Evolutionary conservation across 306 rosid genomes (phyloP), one percentile per base, ranked within the genome.

Genomic region (Inga laurina): DNA sequence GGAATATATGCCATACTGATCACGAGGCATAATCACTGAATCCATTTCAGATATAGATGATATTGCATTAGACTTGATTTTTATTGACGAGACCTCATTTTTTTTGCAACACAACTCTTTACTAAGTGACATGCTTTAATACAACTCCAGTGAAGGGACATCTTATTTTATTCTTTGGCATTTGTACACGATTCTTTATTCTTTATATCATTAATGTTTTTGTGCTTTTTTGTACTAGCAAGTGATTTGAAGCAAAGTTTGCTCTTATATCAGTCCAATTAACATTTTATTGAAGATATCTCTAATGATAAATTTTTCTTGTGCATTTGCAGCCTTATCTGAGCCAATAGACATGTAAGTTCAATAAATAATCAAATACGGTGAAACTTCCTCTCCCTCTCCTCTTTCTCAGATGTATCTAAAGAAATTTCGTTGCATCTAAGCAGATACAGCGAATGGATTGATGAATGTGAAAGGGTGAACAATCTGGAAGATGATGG

Each of bases 381-480:
- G 13, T 59, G 46, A 54, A 43, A 34, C 32, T 56, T 10, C 27
- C 21, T 18, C 65, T 54, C 80, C 56, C 48, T 59, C n/a, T 35
- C 12, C n/a, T 49, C 18, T 18, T 49, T 34, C 24, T 46, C 35
- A 19, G 4, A 41, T 24, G 12, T 62, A 64, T 30, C 70, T 64
- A 30, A 64, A 30, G 39, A 64, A 64, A 12, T 16, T 82, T 80
- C 39, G 52, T 75, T 83, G 37, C 78, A 72, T n/a, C 49, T 49
- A n/a, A 86, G 76, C 91, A 94, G 98, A 92, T 94, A 94, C 81
- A 94, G 96, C 0, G 98, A 94, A 87, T 94, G 98, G 98, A 94
- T 94, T 72, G 98, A 94, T 56, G 98, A 94, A 91, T 94, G 98
- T 6, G 98, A 92, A 81, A 89, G 90, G 82, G 98, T 92, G 78